Evolutionary conservation across 257 asterid species (phyloP).

Genomic region (Solanum rostratum): DNA sequence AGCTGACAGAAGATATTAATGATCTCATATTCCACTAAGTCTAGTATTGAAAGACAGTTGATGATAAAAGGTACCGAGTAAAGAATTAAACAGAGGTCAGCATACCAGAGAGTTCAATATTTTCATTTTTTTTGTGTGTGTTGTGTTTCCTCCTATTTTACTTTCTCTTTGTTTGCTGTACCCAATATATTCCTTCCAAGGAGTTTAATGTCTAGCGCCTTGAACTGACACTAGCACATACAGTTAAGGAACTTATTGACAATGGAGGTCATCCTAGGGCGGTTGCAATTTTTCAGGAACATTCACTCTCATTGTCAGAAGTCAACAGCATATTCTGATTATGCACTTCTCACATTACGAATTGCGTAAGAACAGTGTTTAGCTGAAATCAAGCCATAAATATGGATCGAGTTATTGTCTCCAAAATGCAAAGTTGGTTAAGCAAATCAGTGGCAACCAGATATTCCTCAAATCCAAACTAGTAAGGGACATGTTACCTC

Average conservation of each 20-base stretch:
- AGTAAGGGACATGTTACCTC: neutral
- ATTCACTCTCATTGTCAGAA: neutral
- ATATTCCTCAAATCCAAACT: neutral
- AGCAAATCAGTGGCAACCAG: neutral
- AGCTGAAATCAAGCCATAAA: neutral
- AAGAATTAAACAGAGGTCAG: neutral
- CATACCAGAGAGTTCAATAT: neutral
- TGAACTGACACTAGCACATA: neutral
- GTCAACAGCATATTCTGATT: neutral
- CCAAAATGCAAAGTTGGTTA: neutral
- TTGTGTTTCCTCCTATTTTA: neutral
- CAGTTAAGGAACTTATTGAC: neutral
- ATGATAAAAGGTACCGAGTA: neutral
- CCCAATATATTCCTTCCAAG: neutral
- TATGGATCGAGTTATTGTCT: neutral
- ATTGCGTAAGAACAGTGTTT: neutral
- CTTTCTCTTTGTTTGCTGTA: neutral
- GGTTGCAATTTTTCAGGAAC: neutral
- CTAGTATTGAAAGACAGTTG: neutral
- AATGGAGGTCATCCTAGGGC: neutral
- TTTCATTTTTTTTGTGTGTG: neutral
- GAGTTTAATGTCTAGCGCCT: neutral
- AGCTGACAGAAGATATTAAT: neutral
- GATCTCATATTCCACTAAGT: neutral
- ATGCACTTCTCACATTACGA: neutral